Evolutionary conservation across 306 rosid species (phyloP), one percentile per base, ranked within the genome.

Genomic region (Cajanus cajan): DNA sequence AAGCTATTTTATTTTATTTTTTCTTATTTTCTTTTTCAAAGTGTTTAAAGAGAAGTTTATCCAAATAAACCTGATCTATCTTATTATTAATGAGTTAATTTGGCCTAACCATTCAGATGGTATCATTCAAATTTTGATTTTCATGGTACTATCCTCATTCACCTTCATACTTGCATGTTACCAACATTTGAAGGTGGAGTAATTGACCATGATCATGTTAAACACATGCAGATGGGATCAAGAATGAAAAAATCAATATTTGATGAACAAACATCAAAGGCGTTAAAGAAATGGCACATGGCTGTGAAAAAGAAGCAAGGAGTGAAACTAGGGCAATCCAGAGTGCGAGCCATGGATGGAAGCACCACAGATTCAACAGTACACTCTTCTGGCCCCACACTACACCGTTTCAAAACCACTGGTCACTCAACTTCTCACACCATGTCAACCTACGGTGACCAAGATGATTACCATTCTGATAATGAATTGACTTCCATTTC

Each of bases 221-320:
- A 85, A 65, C 73, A 12, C 58, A 69, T 73, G 87, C 89, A 95
- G 99, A 95, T 95, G 98, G 99, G 99, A 16, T 87, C 98, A n/a
- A 28, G 78, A 43, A 91, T 95, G 97, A 95, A 95, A 52, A 90
- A 24, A 71, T 87, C 99, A 52, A 85, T 95, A 71, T 95, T 95
- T 48, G 96, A 95, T 18, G 98, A 91, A 51, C 98, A 95, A 77
- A 95, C 99, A 57, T 89, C 98, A 1, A 90, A 84, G 87, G 99
- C 99, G 8, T 87, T 95, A 3, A 91, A 85, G 84, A 90, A 91
- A 62, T 95, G 99, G 99, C 97, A 58, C 81, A 87, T 82, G 78
- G 86, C 85, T 44, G 99, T 61, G 74, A 95, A 93, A 71, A 93
- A 84, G 86, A 93, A 84, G 87, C 83, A 75, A 0, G 90, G 84